These are phyloP conservation scores for Crassisporium funariophilum DNA, from an alignment of 768 basidiomycete genomes.

Conservation along the genomic window DNA sequence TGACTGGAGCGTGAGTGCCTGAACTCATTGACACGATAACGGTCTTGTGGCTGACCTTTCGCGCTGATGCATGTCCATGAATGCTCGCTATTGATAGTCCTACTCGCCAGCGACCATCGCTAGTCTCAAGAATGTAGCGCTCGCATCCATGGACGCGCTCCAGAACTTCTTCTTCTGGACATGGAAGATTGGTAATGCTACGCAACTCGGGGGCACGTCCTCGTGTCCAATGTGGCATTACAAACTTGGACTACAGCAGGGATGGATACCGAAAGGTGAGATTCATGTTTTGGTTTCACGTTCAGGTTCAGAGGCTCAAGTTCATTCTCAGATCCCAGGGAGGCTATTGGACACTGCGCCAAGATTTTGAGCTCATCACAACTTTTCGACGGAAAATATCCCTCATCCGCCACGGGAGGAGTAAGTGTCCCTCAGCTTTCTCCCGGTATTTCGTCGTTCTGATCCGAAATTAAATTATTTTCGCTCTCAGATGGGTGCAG, in stretches of 20 bases:
- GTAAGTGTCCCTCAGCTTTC: constrained; percentile 26
- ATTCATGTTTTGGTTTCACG: too few relatives aligned
- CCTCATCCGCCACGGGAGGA: constrained; percentile 73
- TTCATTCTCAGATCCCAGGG: constrained; percentile 41
- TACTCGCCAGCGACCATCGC: constrained; percentile 63
- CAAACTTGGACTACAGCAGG: constrained; percentile 78
- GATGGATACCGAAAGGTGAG: constrained; percentile 84
- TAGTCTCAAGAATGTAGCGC: constrained; percentile 62
- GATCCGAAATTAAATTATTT: constrained; percentile 8
- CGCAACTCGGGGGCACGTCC: constrained; percentile 61
- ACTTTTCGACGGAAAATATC: constrained; percentile 55
- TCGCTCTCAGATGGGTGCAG: constrained; percentile 49
- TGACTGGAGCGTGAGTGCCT: constrained; percentile 42
- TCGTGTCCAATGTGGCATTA: constrained; percentile 87
- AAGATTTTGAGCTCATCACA: constrained; percentile 37
- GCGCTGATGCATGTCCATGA: too few relatives aligned
- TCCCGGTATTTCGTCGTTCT: constrained; percentile 4
- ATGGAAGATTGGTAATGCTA: constrained; percentile 92
- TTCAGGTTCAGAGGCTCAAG: not conserved
- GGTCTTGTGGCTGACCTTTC: constrained; percentile 7
- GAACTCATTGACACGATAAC: constrained; percentile 2
- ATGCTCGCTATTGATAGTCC: constrained; percentile 30
- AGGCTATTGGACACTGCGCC: constrained; percentile 48
- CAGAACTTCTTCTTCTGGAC: constrained; percentile 98
- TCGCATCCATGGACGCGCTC: constrained; percentile 86